Base-by-base conservation (phyloP, 495 filamentous ascomycete genomes). In the Letharia columbiana region DNA sequence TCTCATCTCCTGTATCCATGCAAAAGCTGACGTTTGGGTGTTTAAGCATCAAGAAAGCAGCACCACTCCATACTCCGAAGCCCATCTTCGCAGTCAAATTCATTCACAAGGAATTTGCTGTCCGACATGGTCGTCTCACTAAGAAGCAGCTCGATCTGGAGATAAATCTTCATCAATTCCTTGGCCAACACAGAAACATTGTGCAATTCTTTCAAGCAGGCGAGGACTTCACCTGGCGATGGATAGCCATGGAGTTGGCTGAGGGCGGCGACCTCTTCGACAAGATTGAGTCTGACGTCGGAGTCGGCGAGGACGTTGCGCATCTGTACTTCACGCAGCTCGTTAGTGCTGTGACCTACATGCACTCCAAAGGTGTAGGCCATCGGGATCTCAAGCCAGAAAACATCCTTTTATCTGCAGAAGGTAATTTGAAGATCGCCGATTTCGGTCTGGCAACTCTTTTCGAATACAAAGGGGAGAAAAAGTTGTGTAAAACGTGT, bases 171-270 rank as follows among this genome's bases (percentile, higher is more conserved):
- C 94, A 99, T 77, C 85, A 83, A 45, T 86, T 92, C 71, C 87
- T 96, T 57, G 89, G 89, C 47, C 88, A 90, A 66, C 94, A 99
- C 73, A 82, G 86, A 57, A 97, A 98, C 75, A 87, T 99, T 62
- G 96, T 99, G 69, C 86, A 89, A 71, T 97, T 91, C 81, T 92
- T 92, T 70, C 85, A 87, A 42, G 87, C 85, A 5, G 94, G 91
- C 61, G 91, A 97, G 74, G 92, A 99, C 73, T 73, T 79, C 4
- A 77, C 87, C n/a, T 99, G 95, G 95, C 82, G 86, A 70, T 99
- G 93, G 93, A 96, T 99, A 71, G 92, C 91, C 18, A 97, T 99
- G 92, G 94, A 99, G 75, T 86, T 91, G 70, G 94, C 94, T 54
- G 91, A 93, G 68, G 94, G 94, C 52, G 94, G 94, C 18, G 94